Evolutionary conservation across 148 eudicot species (phyloP).

Genomic region (Mesembryanthemum crystallinum): DNA sequence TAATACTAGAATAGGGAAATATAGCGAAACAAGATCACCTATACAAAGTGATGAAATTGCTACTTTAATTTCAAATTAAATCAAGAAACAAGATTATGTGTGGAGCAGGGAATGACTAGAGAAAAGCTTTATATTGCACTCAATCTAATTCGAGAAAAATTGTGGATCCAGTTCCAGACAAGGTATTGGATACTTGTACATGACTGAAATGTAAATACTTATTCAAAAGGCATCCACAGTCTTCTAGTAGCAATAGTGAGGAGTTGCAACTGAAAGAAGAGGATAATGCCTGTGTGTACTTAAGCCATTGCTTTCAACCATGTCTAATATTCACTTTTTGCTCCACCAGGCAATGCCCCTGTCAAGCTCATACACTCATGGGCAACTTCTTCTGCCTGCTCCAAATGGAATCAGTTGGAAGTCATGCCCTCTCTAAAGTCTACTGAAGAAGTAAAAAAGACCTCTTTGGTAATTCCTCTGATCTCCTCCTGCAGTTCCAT

Average conservation of each 20-base stretch:
- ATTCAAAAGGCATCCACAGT: background rate
- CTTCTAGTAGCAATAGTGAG: background rate
- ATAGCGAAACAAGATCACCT: no score
- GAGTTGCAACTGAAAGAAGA: conserved; percentile 23
- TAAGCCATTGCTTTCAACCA: conserved; percentile 19
- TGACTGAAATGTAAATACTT: background rate
- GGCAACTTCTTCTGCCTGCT: conserved; percentile 37
- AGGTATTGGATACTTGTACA: background rate
- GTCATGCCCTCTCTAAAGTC: conserved; percentile 31
- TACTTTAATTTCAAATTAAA: no score
- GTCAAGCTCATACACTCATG: conserved; percentile 25
- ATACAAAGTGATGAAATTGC: no score
- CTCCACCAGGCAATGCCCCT: conserved; percentile 27
- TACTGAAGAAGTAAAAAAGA: conserved; percentile 13
- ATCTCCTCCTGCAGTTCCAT: conserved; percentile 31
- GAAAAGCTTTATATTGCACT: no score
- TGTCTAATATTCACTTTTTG: conserved; percentile 15
- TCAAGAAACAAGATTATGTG: no score
- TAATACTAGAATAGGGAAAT: no score
- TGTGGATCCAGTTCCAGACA: background rate
- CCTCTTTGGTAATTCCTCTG: conserved; percentile 24
- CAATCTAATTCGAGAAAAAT: no score
- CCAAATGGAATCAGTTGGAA: conserved; percentile 39
- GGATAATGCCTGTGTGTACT: conserved; percentile 17
- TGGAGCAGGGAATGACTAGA: no score